These are phyloP conservation scores for Colletotrichum brevisporum DNA, from an alignment of 2,329 filamentous ascomycete species.

Conservation along the genomic window DNA sequence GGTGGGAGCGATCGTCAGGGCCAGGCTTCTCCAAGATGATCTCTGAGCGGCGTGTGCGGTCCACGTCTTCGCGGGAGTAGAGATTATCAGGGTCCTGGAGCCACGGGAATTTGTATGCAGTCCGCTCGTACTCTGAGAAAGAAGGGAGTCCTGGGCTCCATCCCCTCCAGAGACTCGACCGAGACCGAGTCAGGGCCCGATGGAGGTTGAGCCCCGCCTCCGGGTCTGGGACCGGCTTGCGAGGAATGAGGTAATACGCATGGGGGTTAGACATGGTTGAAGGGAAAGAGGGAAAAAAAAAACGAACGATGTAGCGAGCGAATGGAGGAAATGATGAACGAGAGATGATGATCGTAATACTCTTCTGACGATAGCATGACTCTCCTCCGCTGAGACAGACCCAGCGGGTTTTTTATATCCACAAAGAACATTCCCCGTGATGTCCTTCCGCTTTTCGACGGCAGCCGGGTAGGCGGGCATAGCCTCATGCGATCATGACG, in stretches of 20 bases:
- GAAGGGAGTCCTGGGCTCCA: slow-evolving; percentile 46
- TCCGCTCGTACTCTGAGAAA: slow-evolving; percentile 47
- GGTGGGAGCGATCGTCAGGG: slow-evolving; percentile 12
- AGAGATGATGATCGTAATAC: slow-evolving; percentile 8
- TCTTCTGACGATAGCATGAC: background rate
- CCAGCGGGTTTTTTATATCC: background rate
- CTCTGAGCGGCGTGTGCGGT: background rate
- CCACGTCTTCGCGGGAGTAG: background rate
- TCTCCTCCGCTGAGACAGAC: background rate
- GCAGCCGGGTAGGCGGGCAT: background rate
- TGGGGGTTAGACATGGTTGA: slow-evolving; percentile 27
- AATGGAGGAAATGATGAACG: slow-evolving; percentile 1
- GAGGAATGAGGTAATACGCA: slow-evolving; percentile 28
- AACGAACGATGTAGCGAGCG: slow-evolving; percentile 34
- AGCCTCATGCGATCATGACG: slow-evolving; percentile 25
- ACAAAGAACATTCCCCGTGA: background rate
- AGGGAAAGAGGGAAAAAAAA: background rate
- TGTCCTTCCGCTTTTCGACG: background rate
- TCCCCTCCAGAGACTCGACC: slow-evolving; percentile 48
- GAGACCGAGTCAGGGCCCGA: slow-evolving; percentile 40
- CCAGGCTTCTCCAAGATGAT: slow-evolving; percentile 4
- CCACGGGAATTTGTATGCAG: slow-evolving; percentile 49
- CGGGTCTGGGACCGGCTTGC: slow-evolving; percentile 28
- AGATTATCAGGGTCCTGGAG: slow-evolving; percentile 29
- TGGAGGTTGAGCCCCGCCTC: slow-evolving; percentile 19